Evolutionary conservation across 2,329 filamentous ascomycete species (phyloP).

Genomic region (Phaeosphaeriaceae sp.): DNA sequence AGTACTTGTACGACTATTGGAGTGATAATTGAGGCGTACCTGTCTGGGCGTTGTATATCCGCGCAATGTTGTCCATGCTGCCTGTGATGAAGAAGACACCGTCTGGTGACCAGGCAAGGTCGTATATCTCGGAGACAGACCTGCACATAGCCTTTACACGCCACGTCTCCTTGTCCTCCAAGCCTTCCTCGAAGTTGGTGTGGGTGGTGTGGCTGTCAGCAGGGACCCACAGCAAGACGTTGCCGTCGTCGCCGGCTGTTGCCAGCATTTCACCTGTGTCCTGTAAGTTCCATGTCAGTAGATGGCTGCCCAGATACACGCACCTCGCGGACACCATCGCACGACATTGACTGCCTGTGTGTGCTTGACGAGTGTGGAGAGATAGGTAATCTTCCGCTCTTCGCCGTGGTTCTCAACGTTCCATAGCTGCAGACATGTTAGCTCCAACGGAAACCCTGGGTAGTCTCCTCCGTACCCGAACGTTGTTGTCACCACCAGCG

Average conservation of each 20-base stretch:
- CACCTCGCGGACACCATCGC: constrained; percentile 92
- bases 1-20: constrained; percentile 16
- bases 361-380: constrained; percentile 90
- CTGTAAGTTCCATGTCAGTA: constrained; percentile 27
- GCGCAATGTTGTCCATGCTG: constrained; percentile 98
- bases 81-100: constrained; percentile 95
- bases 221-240: constrained; percentile 94
- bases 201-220: constrained; percentile 73
- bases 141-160: constrained; percentile 97
- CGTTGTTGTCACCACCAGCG: constrained; percentile 94
- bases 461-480: constrained; percentile 67
- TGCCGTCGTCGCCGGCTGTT: constrained; percentile 95
- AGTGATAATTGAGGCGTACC: constrained; percentile 60
- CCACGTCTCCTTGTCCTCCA: constrained; percentile 97
- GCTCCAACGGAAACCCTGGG: constrained; percentile 22
- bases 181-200: constrained; percentile 79
- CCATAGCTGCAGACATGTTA: constrained; percentile 73
- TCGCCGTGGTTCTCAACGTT: constrained; percentile 85
- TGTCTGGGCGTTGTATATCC: constrained; percentile 93
- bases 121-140: constrained; percentile 95
- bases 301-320: constrained; percentile 16
- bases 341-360: constrained; percentile 98
- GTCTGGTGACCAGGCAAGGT: constrained; percentile 98
- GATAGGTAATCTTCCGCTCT: constrained; percentile 86
- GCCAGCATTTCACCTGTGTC: constrained; percentile 83